Percentiles rank a stretch among this genome's conserved stretches.
phyloP scores from a whole-genome alignment of 148 eudicot genomes.

The Rheum nobile region DNA sequence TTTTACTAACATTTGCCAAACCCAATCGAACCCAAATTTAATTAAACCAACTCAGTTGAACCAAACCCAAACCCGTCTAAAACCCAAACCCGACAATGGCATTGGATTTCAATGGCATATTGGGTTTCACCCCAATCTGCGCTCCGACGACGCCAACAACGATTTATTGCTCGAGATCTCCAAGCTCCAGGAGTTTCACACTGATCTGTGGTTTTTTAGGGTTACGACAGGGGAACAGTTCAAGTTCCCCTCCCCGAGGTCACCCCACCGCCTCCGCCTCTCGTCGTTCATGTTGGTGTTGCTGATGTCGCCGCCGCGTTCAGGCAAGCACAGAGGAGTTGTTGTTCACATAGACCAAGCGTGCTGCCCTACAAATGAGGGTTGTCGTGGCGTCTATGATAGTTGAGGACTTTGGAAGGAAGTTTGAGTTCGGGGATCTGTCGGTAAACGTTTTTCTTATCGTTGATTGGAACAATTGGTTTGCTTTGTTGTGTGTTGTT shows the following conservation, averaged over 20 bases:
- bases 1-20: too few relatives aligned
- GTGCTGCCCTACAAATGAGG: constrained; percentile 61
- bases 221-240: constrained; percentile 38
- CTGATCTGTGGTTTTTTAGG: constrained; percentile 56
- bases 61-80: too few relatives aligned
- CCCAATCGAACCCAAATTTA: too few relatives aligned
- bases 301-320: constrained; percentile 24
- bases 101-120: too few relatives aligned
- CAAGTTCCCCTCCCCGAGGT: constrained; percentile 68
- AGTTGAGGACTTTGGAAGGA: constrained; percentile 68
- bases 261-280: constrained; percentile 19
- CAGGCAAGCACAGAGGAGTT: constrained; percentile 25
- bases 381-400: constrained; percentile 67
- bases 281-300: constrained; percentile 11
- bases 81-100: too few relatives aligned
- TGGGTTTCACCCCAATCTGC: too few relatives aligned
- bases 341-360: constrained; percentile 68
- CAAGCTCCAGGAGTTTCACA: constrained; percentile 29
- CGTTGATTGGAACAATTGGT: neutral
- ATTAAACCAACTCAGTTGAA: too few relatives aligned
- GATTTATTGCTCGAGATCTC: too few relatives aligned
- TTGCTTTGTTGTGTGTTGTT: neutral
- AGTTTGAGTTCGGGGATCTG: constrained; percentile 56
- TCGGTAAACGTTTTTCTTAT: constrained; percentile 16
- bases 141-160: too few relatives aligned